Percentiles rank a stretch among this genome's conserved stretches.
phyloP scores from a whole-genome alignment of 805 yeast species.

The Nakazawaea anatomiae region DNA sequence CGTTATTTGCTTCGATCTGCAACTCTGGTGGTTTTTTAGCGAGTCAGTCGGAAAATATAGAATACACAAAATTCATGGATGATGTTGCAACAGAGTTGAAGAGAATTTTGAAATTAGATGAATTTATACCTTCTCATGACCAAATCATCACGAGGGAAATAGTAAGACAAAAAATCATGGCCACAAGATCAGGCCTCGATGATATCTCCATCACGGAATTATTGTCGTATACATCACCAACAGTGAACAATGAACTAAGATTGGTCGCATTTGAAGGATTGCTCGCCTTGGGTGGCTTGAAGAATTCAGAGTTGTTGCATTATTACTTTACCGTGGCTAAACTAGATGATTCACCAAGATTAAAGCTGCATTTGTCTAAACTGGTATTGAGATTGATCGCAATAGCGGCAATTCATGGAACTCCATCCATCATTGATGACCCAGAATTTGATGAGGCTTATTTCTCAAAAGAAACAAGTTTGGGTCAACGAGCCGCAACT shows the following conservation, averaged over 20 bases:
- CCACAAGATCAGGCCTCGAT: slow-evolving; percentile 52
- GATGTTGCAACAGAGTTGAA: slow-evolving; percentile 62
- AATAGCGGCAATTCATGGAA: slow-evolving; percentile 60
- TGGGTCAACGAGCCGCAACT: neutral
- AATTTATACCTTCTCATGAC: slow-evolving; percentile 77
- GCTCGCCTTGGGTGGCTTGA: slow-evolving; percentile 70
- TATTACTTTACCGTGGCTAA: slow-evolving; percentile 56
- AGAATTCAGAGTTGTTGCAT: slow-evolving; percentile 51
- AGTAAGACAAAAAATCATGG: slow-evolving; percentile 49
- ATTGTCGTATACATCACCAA: slow-evolving; percentile 43
- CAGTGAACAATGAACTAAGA: slow-evolving; percentile 47
- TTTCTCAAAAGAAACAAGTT: neutral
- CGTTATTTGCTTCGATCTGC: slow-evolving; percentile 35
- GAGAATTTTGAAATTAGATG: slow-evolving; percentile 73
- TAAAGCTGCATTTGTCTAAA: slow-evolving; percentile 44
- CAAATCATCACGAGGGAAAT: slow-evolving; percentile 49
- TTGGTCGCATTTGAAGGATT: slow-evolving; percentile 66
- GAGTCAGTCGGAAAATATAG: slow-evolving; percentile 14
- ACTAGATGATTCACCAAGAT: slow-evolving; percentile 47
- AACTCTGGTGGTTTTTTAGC: slow-evolving; percentile 17
- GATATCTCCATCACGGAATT: slow-evolving; percentile 49
- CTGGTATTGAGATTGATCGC: slow-evolving; percentile 51
- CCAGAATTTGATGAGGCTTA: slow-evolving; percentile 41
- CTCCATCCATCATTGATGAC: slow-evolving; percentile 53
- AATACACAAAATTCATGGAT: slow-evolving; percentile 31